Percentiles rank a stretch among this genome's conserved stretches.
phyloP scores from a whole-genome alignment of 2,329 filamentous ascomycete genomes.

The Monosporascus sp. region DNA sequence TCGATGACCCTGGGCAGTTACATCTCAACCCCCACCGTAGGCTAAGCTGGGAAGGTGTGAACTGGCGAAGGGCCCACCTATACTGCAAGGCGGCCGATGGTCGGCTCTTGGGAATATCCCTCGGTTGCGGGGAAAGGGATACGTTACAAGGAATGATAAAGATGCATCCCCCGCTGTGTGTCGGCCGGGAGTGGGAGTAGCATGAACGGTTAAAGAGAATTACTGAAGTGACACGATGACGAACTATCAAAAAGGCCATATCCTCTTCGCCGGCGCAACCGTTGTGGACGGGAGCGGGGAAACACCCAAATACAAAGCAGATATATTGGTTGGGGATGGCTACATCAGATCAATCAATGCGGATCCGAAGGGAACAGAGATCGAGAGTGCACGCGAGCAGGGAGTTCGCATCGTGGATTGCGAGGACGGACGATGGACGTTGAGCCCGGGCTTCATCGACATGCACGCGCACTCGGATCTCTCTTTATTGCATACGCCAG shows the following conservation, averaged over 20 bases:
- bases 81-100: too few relatives aligned
- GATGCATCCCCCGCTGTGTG: too few relatives aligned
- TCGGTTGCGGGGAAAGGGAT: too few relatives aligned
- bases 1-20: too few relatives aligned
- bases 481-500: background rate
- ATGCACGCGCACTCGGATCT: slow-evolving; percentile 1
- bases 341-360: background rate
- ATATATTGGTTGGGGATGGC: background rate
- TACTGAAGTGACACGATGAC: background rate
- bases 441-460: background rate
- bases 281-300: background rate
- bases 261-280: background rate
- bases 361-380: background rate
- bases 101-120: too few relatives aligned
- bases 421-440: background rate
- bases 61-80: too few relatives aligned
- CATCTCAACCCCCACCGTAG: too few relatives aligned
- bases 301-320: background rate
- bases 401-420: background rate
- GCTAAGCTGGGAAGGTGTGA: too few relatives aligned
- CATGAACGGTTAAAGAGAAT: background rate
- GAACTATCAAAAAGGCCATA: background rate
- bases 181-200: background rate
- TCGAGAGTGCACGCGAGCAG: background rate
- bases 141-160: too few relatives aligned